Percentiles rank a stretch among this genome's conserved stretches.
Conservation (phyloP, 345 rosid genomes). For the Isatis tinctoria region DNA sequence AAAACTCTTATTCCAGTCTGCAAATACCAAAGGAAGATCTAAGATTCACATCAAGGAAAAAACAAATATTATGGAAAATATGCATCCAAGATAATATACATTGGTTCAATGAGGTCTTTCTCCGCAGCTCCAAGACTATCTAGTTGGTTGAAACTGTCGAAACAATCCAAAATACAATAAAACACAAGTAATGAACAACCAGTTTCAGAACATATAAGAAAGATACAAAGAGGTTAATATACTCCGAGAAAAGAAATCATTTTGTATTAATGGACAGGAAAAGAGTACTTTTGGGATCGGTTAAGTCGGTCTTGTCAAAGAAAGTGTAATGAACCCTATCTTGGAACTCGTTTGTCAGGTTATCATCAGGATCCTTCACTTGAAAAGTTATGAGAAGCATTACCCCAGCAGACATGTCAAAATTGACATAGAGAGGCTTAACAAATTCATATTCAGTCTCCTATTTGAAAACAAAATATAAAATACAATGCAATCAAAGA, state of each 20-base stretch:
- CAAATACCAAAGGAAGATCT: neutral
- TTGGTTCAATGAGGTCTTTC: neutral
- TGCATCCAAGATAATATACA: neutral
- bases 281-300: neutral
- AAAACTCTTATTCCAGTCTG: neutral
- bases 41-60: neutral
- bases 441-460: neutral
- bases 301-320: neutral
- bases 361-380: neutral
- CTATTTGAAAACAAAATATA: no score
- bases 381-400: neutral
- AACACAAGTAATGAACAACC: no score
- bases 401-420: neutral
- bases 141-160: neutral
- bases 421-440: neutral
- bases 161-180: neutral
- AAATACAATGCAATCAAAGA: no score
- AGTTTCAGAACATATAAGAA: no score
- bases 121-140: neutral
- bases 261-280: no score
- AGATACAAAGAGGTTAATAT: no score
- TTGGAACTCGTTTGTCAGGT: neutral
- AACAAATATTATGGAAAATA: neutral
- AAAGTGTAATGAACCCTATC: neutral
- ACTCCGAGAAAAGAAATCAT: no score